Evolutionary conservation across 768 basidiomycete genomes (phyloP), one percentile per base, ranked within the genome.

Genomic region (Agrocybe pediades): DNA sequence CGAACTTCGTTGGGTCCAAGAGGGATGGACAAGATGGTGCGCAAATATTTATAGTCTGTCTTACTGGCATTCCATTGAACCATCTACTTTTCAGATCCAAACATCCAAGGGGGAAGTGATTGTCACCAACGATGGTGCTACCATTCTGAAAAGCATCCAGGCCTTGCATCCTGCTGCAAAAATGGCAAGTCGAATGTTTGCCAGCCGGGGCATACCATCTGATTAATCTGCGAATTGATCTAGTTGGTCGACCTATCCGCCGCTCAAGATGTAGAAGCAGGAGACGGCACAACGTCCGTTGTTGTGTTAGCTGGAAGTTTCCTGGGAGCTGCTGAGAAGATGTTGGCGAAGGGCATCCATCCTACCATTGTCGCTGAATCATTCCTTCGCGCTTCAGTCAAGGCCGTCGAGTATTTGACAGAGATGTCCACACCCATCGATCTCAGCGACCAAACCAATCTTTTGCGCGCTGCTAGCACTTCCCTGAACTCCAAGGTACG

Each of bases 21-120:
- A 71, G 96, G 96, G 57, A 99, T 99, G 96, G 96, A 98, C 77
- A 98, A 98, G 80, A 98, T 98, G 96, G 96, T 91, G 64, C 54
- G 77, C 58, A 24, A 41, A 43, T 54, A 49, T 21, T 26, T 43
- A 43, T 57, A 27, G 44, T 55, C 41, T 55, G 29, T 41, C 51
- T 41, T 51, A 39, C 36, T 20, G 46, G 49, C 45, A 51, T 23
- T 44, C 41, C 52, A 48, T 47, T 56, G 46, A 46, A 44, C 54
- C 48, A 23, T 30, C 41, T 49, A 47, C 51, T 23, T 33, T 33
- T 41, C 56, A 97, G 96, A 98, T 98, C 66, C 93, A 95, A 84
- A 97, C 95, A 6, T 74, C 92, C 7, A 93, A 94, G 71, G 95
- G 95, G 56, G 96, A 99, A 70, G 93, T 96, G 16, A 90, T 98